Percentiles rank a stretch among this genome's conserved stretches.
These are phyloP conservation scores for Raddia distichophylla DNA, from an alignment of 176 grass and related monocot species.

Conservation along the genomic window DNA sequence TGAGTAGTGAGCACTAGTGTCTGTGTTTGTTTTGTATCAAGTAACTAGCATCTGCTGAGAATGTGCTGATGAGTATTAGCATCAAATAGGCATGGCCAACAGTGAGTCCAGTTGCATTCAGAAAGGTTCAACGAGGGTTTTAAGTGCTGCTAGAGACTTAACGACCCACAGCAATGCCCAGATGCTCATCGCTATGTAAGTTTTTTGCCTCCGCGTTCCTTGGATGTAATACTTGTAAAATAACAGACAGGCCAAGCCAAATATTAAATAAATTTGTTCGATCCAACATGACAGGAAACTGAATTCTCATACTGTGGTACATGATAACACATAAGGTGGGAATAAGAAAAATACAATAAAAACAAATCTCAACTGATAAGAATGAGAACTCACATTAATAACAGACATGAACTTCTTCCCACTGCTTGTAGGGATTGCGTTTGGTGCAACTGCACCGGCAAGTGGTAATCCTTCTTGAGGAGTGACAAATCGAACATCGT, in stretches of 20 bases:
- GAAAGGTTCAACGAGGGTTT: constrained; percentile 3
- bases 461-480: constrained; percentile 59
- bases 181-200: background rate
- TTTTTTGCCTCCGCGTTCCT: constrained; percentile 9
- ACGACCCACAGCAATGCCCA: background rate
- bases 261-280: background rate
- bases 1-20: background rate
- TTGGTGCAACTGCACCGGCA: constrained; percentile 53
- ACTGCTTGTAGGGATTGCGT: constrained; percentile 72
- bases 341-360: constrained; percentile 30
- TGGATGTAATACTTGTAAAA: constrained; percentile 24
- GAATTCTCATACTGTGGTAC: constrained; percentile 10
- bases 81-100: constrained; percentile 3
- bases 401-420: constrained; percentile 89
- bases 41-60: constrained; percentile 4
- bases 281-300: constrained; percentile 29
- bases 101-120: background rate
- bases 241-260: background rate
- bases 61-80: constrained; percentile 24
- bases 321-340: constrained; percentile 14
- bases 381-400: constrained; percentile 67
- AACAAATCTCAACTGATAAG: constrained; percentile 29
- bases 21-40: constrained; percentile 30
- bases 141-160: background rate
- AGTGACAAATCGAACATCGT: constrained; percentile 50